A percentile compares a stretch with the other conserved stretches of the same genome.
These are phyloP conservation scores for Aureobasidium sp. DNA, from an alignment of 2,329 filamentous ascomycete genomes.

Conservation along the genomic window DNA sequence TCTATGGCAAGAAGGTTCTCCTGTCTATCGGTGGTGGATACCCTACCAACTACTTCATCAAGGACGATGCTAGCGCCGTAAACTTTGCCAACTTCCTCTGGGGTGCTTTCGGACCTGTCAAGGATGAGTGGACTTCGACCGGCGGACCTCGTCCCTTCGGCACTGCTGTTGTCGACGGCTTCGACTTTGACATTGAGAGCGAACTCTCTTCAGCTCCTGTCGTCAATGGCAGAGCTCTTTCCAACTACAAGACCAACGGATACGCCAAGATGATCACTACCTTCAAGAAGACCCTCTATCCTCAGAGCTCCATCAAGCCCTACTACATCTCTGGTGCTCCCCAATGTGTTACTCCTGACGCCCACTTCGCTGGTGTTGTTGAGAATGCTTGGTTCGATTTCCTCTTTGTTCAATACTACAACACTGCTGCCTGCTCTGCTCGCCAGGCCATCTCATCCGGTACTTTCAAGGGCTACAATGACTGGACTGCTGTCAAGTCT, in stretches of 20 bases:
- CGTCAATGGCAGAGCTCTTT: conserved; percentile 21
- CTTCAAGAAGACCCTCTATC: conserved; percentile 37
- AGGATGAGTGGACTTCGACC: conserved; percentile 20
- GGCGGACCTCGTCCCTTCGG: conserved; percentile 59
- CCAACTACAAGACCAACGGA: conserved; percentile 33
- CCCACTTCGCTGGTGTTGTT: conserved; percentile 37
- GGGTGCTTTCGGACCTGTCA: conserved; percentile 39
- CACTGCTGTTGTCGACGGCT: conserved; percentile 59
- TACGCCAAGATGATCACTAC: conserved; percentile 44
- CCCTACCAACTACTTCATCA: conserved; percentile 49
- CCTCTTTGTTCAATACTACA: conserved; percentile 43
- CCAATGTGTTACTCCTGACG: conserved; percentile 42
- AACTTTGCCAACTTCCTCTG: conserved; percentile 57
- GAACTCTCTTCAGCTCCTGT: conserved; percentile 31
- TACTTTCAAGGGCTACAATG: conserved; percentile 40
- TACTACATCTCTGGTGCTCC: conserved; percentile 47
- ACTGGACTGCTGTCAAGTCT: conserved; percentile 38
- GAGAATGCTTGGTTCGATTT: conserved; percentile 37
- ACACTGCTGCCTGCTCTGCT: conserved; percentile 44
- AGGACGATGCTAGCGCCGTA: conserved; percentile 41
- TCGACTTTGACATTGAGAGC: conserved; percentile 70
- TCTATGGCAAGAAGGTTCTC: conserved; percentile 61
- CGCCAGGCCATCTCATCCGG: conserved; percentile 27
- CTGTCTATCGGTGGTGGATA: conserved; percentile 66
- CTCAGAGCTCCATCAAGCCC: conserved; percentile 27